A percentile compares a stretch with the other conserved stretches of the same genome.
These are phyloP conservation scores for Terana coerulea DNA, from an alignment of 768 basidiomycete species.

Conservation along the genomic window DNA sequence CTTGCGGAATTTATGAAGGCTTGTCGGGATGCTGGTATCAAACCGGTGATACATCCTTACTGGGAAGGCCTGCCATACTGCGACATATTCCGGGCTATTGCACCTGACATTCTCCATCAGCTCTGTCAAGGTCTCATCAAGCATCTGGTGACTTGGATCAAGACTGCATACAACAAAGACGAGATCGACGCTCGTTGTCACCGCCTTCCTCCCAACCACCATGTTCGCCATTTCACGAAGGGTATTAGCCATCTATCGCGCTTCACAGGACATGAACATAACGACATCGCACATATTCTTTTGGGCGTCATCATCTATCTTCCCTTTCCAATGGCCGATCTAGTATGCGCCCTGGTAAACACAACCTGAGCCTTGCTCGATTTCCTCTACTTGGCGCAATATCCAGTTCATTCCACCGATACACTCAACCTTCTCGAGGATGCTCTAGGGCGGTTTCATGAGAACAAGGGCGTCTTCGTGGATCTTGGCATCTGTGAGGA, in stretches of 20 bases:
- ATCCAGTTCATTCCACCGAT: conserved; percentile 10
- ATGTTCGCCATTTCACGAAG: conserved; percentile 18
- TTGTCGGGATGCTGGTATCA: conserved; percentile 16
- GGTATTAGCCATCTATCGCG: conserved; percentile 19
- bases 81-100: conserved; percentile 23
- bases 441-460: conserved; percentile 17
- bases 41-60: conserved; percentile 21
- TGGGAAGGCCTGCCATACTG: conserved; percentile 23
- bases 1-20: conserved; percentile 9
- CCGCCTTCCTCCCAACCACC: conserved; percentile 20
- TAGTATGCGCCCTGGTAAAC: conserved; percentile 6
- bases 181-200: conserved; percentile 20
- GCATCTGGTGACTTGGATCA: conserved; percentile 23
- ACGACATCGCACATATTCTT: conserved; percentile 16
- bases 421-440: conserved; percentile 14
- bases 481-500: conserved; percentile 24
- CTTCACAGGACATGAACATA: conserved; percentile 24
- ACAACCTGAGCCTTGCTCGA: conserved; percentile 19
- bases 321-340: conserved; percentile 23
- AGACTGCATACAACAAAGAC: conserved; percentile 1
- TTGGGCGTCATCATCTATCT: neutral
- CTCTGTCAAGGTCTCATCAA: conserved; percentile 28
- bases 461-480: conserved; percentile 19
- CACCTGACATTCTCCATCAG: conserved; percentile 29
- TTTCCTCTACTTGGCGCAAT: conserved; percentile 24